phyloP scores from a whole-genome alignment of 2,329 filamentous ascomycete species.

The Penicillium capsulatum region DNA sequence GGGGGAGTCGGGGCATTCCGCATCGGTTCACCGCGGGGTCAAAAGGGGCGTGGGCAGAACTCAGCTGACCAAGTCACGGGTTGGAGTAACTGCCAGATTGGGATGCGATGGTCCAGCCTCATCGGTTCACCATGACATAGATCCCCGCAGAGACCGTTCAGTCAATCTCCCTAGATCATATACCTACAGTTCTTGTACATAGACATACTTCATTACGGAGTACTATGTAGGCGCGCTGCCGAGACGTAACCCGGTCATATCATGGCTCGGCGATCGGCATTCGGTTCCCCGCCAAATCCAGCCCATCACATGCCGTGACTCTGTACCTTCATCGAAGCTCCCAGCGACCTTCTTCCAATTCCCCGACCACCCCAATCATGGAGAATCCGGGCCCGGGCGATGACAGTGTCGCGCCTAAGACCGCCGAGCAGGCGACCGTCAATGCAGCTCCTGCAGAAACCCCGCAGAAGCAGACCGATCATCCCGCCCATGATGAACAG shows the following conservation, averaged over 20 bases:
- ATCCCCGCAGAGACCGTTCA: too few species aligned
- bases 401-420: conserved; percentile 1
- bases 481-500: conserved; percentile 43
- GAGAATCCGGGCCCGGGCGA: not conserved
- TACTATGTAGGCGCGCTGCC: too few species aligned
- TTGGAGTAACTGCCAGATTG: not conserved
- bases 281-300: conserved; percentile 25
- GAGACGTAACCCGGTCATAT: too few species aligned
- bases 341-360: not conserved
- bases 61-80: not conserved
- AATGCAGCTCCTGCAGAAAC: conserved; percentile 4
- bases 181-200: too few species aligned
- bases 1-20: conserved; percentile 7
- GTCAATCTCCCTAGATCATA: too few species aligned
- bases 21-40: conserved; percentile 18
- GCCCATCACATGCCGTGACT: conserved; percentile 23
- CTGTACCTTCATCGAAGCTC: too few species aligned
- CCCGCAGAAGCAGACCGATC: conserved; percentile 6
- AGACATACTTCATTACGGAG: too few species aligned
- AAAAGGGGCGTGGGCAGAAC: not conserved
- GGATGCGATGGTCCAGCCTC: too few species aligned
- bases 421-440: conserved; percentile 1
- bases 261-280: conserved; percentile 26
- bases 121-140: too few species aligned
- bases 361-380: not conserved